Base-by-base conservation (phyloP, 129 eudicot genomes). In the Flaveria sonorensis region DNA sequence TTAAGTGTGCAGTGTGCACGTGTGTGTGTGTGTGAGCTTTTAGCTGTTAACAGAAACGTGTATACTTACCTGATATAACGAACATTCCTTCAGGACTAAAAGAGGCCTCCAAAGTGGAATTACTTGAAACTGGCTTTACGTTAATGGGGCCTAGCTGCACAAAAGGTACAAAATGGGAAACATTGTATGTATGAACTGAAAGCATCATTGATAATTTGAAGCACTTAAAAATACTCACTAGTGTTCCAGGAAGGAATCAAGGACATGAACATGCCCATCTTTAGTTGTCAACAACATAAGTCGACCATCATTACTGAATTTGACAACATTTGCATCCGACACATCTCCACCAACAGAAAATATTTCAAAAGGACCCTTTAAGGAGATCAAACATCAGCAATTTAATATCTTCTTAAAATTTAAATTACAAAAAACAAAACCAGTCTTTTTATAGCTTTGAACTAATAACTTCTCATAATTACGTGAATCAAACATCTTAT, bases 81-180 rank as follows among this genome's bases (percentile, higher is more conserved):
- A 83, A 95, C 75, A 75, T 83, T 76, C 99, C 99, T 14, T 95
- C 99, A 0, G 99, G 99, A 80, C 97, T 95, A 87, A 95, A 95
- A 72, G 97, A 91, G 28, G 99, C 99, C 77, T 95, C 99, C 92
- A 95, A 84, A 40, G 99, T 95, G 18, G 97, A 89, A 72, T 69
- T 63, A 56, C 88, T 86, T 64, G 90, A 88, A 72, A 89, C 94
- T 19, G 99, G 97, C 83, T 95, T 91, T 62, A 91, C 99, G 82
- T 81, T 95, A 76, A 86, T 13, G 97, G n/a, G 85, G 43, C 88
- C 84, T 23, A 89, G 68, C 99, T 95, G 52, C 14, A 79, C 39
- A 66, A 56, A 78, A 85, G 4, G 7, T 28, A 28, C 11, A 72
- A 65, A 57, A 72, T 19, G 9, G 56, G 70, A 73, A n/a, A 74